Evolutionary conservation across 305 asterid species (phyloP).

Genomic region (Andrographis paniculata): DNA sequence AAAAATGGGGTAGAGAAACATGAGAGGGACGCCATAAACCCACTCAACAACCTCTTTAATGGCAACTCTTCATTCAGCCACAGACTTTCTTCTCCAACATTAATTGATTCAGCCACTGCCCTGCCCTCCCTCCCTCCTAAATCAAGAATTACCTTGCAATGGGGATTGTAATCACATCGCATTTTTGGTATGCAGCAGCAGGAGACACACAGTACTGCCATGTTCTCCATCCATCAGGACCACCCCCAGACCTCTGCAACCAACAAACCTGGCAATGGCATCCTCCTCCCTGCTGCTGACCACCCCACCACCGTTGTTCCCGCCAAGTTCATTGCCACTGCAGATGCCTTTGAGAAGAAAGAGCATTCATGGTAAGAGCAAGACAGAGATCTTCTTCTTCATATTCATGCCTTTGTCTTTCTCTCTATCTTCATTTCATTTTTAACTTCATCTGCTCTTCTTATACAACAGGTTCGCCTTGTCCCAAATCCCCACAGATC

Average conservation of each 20-base stretch:
- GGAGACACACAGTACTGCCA: neutral
- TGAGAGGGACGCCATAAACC: conserved; percentile 1
- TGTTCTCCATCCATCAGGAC: conserved; percentile 20
- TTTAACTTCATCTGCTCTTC: too few relatives aligned
- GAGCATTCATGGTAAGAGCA: conserved; percentile 36
- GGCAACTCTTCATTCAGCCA: conserved; percentile 21
- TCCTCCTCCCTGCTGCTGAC: conserved; percentile 9
- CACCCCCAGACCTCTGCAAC: conserved; percentile 14
- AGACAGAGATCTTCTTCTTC: too few relatives aligned
- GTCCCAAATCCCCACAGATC: conserved; percentile 50
- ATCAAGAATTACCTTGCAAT: too few relatives aligned
- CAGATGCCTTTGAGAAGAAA: conserved; percentile 36
- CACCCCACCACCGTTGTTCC: conserved; percentile 30
- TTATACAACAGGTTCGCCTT: conserved; percentile 50
- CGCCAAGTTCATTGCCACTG: conserved; percentile 20
- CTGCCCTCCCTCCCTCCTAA: too few relatives aligned
- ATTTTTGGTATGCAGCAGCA: conserved; percentile 8
- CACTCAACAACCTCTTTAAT: conserved; percentile 15
- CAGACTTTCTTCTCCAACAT: conserved; percentile 25
- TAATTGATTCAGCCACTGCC: conserved; percentile 21
- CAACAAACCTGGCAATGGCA: conserved; percentile 19
- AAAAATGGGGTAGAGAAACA: too few relatives aligned
- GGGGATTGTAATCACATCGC: neutral
- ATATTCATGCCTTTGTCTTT: too few relatives aligned
- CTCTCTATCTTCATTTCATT: too few relatives aligned